phyloP scores from a whole-genome alignment of 441 rosid genomes.

The Corymbia citriodora region DNA sequence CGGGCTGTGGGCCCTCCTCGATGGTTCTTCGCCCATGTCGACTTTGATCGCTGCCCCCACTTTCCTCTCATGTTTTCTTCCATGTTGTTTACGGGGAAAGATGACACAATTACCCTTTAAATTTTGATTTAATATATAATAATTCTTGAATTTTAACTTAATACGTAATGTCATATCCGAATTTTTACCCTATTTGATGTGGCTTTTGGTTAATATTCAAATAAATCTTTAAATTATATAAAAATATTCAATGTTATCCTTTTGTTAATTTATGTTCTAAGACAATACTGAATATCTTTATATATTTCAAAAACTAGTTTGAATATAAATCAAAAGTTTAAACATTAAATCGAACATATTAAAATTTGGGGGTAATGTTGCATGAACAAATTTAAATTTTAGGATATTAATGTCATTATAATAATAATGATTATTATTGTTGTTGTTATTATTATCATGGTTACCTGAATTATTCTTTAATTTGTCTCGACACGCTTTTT shows the following conservation, averaged over 20 bases:
- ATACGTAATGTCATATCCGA: fast-evolving
- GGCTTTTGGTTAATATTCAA: fast-evolving
- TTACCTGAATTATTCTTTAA: not conserved
- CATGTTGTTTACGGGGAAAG: not conserved
- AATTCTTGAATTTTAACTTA: fast-evolving
- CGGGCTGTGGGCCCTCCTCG: not conserved
- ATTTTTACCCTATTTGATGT: fast-evolving
- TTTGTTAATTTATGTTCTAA: no score
- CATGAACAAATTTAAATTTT: no score
- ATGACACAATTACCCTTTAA: fast-evolving
- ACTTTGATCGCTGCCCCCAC: not conserved
- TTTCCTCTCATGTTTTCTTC: not conserved
- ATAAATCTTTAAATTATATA: fast-evolving
- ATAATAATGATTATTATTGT: fast-evolving
- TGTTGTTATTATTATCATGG: not conserved
- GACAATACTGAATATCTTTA: no score
- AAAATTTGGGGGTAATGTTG: fast-evolving
- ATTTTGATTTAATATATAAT: fast-evolving
- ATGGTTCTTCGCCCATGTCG: not conserved
- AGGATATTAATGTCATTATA: not conserved
- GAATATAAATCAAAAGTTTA: fast-evolving
- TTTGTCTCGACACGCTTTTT: not conserved
- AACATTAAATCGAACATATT: fast-evolving
- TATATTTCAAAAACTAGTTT: fast-evolving
- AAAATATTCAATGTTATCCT: fast-evolving